These are phyloP conservation scores for Friedmanniomyces simplex DNA, from an alignment of 495 filamentous ascomycete species.

Conservation along the genomic window DNA sequence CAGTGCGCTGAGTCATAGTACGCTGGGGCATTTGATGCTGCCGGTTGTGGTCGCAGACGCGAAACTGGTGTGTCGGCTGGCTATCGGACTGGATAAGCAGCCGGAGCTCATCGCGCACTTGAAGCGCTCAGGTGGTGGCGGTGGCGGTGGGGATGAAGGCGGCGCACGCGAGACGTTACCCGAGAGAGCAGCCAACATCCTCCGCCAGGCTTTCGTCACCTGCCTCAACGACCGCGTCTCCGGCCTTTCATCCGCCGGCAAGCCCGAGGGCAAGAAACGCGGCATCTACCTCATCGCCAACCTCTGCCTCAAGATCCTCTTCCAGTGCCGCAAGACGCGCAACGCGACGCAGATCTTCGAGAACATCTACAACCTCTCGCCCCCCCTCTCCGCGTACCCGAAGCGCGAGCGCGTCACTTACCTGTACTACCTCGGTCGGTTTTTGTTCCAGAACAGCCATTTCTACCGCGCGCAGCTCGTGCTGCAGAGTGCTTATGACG, in stretches of 20 bases:
- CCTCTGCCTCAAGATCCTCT: slow-evolving; percentile 77
- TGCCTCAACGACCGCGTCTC: slow-evolving; percentile 66
- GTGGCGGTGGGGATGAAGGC: slow-evolving; percentile 35
- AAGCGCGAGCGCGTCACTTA: slow-evolving; percentile 85
- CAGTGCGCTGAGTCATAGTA: slow-evolving; percentile 66
- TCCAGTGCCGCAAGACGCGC: slow-evolving; percentile 57
- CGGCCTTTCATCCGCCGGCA: slow-evolving; percentile 31
- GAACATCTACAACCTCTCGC: slow-evolving; percentile 74
- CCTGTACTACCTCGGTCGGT: slow-evolving; percentile 88
- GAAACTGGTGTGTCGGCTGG: slow-evolving; percentile 61
- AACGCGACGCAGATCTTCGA: slow-evolving; percentile 77
- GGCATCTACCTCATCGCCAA: slow-evolving; percentile 90
- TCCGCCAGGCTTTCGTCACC: slow-evolving; percentile 82
- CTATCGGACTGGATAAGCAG: slow-evolving; percentile 66
- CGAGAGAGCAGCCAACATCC: slow-evolving; percentile 72
- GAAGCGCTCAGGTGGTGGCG: slow-evolving; percentile 33
- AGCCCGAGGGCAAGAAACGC: slow-evolving; percentile 70
- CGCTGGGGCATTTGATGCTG: slow-evolving; percentile 67
- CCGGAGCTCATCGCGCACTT: slow-evolving; percentile 57
- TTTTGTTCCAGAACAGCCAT: slow-evolving; percentile 70
- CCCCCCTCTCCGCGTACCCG: slow-evolving; percentile 66
- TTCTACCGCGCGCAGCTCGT: slow-evolving; percentile 64
- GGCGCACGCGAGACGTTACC: slow-evolving; percentile 63
- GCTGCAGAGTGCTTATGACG: slow-evolving; percentile 67
- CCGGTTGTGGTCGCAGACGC: slow-evolving; percentile 68